Evolutionary conservation across 805 yeast genomes (phyloP).

Genomic region (Groenewaldozyma salmanticensis): DNA sequence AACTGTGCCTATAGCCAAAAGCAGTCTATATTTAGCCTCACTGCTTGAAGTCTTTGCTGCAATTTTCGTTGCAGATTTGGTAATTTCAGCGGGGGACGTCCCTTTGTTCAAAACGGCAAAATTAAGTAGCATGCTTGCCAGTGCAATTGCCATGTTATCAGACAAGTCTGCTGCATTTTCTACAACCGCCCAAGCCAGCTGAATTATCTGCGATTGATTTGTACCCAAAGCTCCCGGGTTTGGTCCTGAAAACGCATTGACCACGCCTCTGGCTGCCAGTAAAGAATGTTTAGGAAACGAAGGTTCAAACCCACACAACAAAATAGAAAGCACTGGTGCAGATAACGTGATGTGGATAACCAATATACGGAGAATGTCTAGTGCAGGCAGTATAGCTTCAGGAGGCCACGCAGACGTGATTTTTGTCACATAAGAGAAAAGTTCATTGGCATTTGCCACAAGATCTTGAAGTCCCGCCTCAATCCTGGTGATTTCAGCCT

Average conservation of each 20-base stretch:
- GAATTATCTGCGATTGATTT: slow-evolving; percentile 1
- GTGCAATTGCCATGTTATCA: slow-evolving; percentile 27
- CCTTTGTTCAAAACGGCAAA: slow-evolving; percentile 31
- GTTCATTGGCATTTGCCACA: slow-evolving; percentile 23
- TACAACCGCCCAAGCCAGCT: slow-evolving; percentile 17
- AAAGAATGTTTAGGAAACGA: slow-evolving; percentile 33
- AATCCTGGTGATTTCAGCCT: slow-evolving; percentile 17
- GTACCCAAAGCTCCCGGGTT: slow-evolving; percentile 19
- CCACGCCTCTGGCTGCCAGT: slow-evolving; percentile 48
- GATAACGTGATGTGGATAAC: slow-evolving; percentile 34
- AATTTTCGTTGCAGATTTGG: slow-evolving; percentile 25
- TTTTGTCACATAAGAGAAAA: slow-evolving; percentile 29
- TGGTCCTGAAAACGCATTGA: slow-evolving; percentile 39
- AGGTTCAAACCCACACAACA: slow-evolving; percentile 23
- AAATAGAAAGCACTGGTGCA: slow-evolving; percentile 17
- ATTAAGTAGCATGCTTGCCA: slow-evolving; percentile 43
- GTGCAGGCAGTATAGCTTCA: slow-evolving; percentile 41
- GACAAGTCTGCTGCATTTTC: slow-evolving; percentile 15
- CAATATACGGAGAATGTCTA: slow-evolving; percentile 49
- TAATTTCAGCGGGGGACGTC: slow-evolving; percentile 10
- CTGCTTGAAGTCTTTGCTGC: slow-evolving; percentile 27
- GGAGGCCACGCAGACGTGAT: slow-evolving; percentile 41
- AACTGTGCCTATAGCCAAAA: slow-evolving; percentile 56
- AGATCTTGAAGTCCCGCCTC: slow-evolving; percentile 9
- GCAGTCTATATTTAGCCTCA: slow-evolving; percentile 60